Conservation (phyloP, 2,329 filamentous ascomycete genomes). For the Aspergillus quadricinctus region DNA sequence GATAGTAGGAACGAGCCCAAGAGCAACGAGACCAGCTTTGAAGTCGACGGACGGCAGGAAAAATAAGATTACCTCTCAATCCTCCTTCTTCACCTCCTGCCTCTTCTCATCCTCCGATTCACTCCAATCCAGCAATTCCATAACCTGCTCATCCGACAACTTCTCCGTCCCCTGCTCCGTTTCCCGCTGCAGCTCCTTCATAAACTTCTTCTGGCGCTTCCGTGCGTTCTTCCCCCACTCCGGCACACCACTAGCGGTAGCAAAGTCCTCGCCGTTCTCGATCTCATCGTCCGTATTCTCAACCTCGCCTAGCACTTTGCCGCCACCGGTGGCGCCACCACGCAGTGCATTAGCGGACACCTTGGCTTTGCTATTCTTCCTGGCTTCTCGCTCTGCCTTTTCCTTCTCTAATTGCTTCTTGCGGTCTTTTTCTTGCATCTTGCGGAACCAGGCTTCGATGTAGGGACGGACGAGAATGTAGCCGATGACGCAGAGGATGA, state of each 20-base stretch:
- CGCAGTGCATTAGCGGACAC: conserved; percentile 64
- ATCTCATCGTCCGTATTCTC: conserved; percentile 44
- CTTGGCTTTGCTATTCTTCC: conserved; percentile 43
- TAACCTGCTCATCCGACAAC: conserved; percentile 70
- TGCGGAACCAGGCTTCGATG: conserved; percentile 62
- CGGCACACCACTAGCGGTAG: conserved; percentile 44
- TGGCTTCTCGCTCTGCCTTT: conserved; percentile 47
- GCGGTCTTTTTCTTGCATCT: conserved; percentile 42
- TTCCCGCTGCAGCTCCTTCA: conserved; percentile 61
- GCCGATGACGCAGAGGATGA: conserved; percentile 66
- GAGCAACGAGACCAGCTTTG: background rate
- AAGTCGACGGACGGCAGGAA: background rate
- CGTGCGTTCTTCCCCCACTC: conserved; percentile 68
- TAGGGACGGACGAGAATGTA: conserved; percentile 73
- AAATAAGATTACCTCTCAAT: background rate
- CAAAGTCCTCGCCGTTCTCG: conserved; percentile 37
- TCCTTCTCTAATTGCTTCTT: conserved; percentile 51
- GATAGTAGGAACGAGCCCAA: background rate
- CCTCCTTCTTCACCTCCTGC: conserved; percentile 1
- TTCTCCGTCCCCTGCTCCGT: conserved; percentile 61
- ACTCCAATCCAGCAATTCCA: conserved; percentile 62
- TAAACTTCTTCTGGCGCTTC: conserved; percentile 62
- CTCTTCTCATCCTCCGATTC: conserved; percentile 28
- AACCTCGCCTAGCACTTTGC: conserved; percentile 40
- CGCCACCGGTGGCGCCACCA: conserved; percentile 52